Percentiles rank a stretch among this genome's conserved stretches.
These are phyloP conservation scores for Phaseolus lunatus DNA, from an alignment of 306 rosid species.

Conservation along the genomic window DNA sequence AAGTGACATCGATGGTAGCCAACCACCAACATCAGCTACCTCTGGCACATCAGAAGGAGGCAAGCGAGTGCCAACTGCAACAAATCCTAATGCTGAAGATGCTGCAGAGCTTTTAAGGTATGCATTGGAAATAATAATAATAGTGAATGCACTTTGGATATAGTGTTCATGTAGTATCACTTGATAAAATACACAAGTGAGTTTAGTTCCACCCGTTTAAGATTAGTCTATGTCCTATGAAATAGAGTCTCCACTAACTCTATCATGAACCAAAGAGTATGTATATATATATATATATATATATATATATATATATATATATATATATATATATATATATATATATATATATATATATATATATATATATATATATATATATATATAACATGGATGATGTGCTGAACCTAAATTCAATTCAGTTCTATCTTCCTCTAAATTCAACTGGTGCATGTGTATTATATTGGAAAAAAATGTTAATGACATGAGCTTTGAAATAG, in stretches of 20 bases:
- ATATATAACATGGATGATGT: not conserved
- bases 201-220: not conserved
- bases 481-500: slow-evolving; percentile 4
- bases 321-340: too few species aligned
- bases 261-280: not conserved
- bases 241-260: not conserved
- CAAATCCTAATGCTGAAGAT: slow-evolving; percentile 96
- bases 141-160: not conserved
- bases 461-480: not conserved
- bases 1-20: slow-evolving; percentile 75
- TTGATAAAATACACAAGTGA: not conserved
- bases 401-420: not conserved
- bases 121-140: slow-evolving; percentile 9
- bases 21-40: slow-evolving; percentile 62
- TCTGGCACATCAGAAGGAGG: slow-evolving; percentile 54
- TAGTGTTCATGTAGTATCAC: not conserved
- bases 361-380: too few species aligned
- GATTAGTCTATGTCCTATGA: not conserved
- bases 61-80: slow-evolving; percentile 71
- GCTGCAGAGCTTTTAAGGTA: slow-evolving; percentile 94
- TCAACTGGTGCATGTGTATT: not conserved
- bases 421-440: not conserved
- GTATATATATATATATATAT: too few species aligned
- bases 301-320: not conserved
- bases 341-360: not conserved